Base-by-base conservation (phyloP, 2,329 filamentous ascomycete species). In the Achaetomium macrosporum region DNA sequence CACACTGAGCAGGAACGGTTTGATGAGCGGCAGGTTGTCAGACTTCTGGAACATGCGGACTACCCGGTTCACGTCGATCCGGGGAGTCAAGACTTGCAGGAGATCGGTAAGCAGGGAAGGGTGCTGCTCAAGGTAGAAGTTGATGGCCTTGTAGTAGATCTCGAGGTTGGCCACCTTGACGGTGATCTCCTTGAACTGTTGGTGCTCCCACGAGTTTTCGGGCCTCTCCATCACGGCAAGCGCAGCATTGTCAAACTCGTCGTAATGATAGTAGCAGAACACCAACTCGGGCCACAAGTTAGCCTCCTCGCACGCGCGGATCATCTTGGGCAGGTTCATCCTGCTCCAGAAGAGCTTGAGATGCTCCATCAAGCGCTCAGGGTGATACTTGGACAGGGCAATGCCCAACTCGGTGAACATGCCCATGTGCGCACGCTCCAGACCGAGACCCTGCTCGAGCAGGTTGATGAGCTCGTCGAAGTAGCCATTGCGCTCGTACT, bases 31-130 rank as follows among this genome's bases (percentile, higher is more conserved):
- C 62, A 97, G 85, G 71, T 97, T 96, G 73, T 99, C 93, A 7
- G 91, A 96, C 75, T 95, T 95, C 75, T 96, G 85, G 75, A 99
- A 99, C 83, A 99, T 95, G 70, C 90, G 89, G 57, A 99, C 93
- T n/a, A 99, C 93, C 57, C 95, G 90, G 76, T 96, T 97, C 66
- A 97, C 93, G 61, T 99, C 93, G 60, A 99, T 92, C 56, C 93
- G 87, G 43, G 91, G 73, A n/a, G 93, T 96, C 58, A 99, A 77
- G 11, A 83, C 88, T 68, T 96, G 91, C 51, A 99, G 81, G 31
- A 99, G 81, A 67, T 99, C 93, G n/a, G 93, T 99, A 59, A 99
- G 76, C 42, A 99, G 81, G 12, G 92, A 89, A 33, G 93, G 93
- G 69, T 99, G 93, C 73, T 99, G 90, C 73, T 97, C 90, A 39